Conservation (phyloP, 345 rosid species). For the Anastatica hierochuntica region DNA sequence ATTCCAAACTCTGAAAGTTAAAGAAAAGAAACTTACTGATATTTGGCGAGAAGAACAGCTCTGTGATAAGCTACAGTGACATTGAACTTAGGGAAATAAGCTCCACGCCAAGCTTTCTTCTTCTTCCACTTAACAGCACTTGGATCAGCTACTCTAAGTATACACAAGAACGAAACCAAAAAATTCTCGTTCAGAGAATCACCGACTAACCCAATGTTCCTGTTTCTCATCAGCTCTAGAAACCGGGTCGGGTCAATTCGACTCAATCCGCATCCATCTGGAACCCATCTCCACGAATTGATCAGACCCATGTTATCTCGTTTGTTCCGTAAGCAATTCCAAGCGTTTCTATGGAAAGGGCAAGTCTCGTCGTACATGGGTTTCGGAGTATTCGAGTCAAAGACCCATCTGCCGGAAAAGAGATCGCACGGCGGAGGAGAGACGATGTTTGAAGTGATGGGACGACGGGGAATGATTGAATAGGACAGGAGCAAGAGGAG, state of each 20-base stretch:
- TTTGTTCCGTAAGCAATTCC: slow-evolving; percentile 76
- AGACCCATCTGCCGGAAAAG: slow-evolving; percentile 68
- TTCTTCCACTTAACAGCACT: slow-evolving; percentile 74
- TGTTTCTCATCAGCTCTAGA: slow-evolving; percentile 55
- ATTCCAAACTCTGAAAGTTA: no score
- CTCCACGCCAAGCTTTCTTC: slow-evolving; percentile 96
- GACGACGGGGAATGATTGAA: slow-evolving; percentile 31
- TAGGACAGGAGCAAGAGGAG: slow-evolving; percentile 43
- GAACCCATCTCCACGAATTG: slow-evolving; percentile 90
- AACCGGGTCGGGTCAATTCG: slow-evolving; percentile 49
- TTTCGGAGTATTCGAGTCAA: slow-evolving; percentile 19
- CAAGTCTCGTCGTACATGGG: slow-evolving; percentile 73
- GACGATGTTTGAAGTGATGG: slow-evolving; percentile 5
- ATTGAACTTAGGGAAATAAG: slow-evolving; percentile 64
- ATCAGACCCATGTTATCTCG: slow-evolving; percentile 54
- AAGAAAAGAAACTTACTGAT: slow-evolving; percentile 45
- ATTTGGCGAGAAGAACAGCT: slow-evolving; percentile 69
- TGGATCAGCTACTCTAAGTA: slow-evolving; percentile 58
- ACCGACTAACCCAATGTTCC: slow-evolving; percentile 75
- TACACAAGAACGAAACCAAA: slow-evolving; percentile 65
- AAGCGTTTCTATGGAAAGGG: slow-evolving; percentile 88
- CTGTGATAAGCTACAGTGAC: slow-evolving; percentile 84
- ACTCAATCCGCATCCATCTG: slow-evolving; percentile 46
- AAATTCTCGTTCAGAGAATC: slow-evolving; percentile 90
- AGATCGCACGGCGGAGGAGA: slow-evolving; percentile 48